Percentiles rank a stretch among this genome's conserved stretches.
Evolutionary conservation across 202 grass and related monocot genomes (phyloP).

Genomic region (Carex arenaria): DNA sequence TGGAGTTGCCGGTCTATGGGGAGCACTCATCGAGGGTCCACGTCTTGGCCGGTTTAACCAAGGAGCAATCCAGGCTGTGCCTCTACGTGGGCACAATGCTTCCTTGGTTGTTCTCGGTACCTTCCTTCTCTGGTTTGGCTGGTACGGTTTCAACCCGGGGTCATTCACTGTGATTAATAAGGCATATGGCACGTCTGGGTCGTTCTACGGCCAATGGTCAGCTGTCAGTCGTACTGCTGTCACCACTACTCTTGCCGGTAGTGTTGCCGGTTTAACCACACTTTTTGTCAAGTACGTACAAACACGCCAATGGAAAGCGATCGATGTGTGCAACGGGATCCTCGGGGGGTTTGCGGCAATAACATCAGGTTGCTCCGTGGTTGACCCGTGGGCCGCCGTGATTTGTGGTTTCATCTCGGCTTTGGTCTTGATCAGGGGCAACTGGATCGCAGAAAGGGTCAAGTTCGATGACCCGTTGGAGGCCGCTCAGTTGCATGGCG

Average conservation of each 20-base stretch:
- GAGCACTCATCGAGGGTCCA: constrained; percentile 64
- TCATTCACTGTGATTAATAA: constrained; percentile 61
- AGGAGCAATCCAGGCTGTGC: constrained; percentile 18
- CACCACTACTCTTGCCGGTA: constrained; percentile 69
- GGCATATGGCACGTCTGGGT: constrained; percentile 33
- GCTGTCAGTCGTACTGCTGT: constrained; percentile 62
- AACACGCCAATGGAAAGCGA: constrained; percentile 64
- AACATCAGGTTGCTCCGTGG: constrained; percentile 14
- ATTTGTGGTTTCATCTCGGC: constrained; percentile 68
- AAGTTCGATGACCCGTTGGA: constrained; percentile 68
- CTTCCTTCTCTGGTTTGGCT: constrained; percentile 61
- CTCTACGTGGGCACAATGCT: constrained; percentile 53
- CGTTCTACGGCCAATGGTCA: constrained; percentile 72
- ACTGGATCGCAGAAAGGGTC: constrained; percentile 34
- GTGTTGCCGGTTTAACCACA: constrained; percentile 60
- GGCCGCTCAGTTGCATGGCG: constrained; percentile 66
- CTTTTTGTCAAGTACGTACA: constrained; percentile 58
- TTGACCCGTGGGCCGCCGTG: constrained; percentile 65
- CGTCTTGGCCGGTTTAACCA: constrained; percentile 57
- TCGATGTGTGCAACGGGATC: constrained; percentile 76
- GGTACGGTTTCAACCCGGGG: constrained; percentile 67
- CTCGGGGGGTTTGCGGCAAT: constrained; percentile 67
- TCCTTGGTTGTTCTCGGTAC: constrained; percentile 75
- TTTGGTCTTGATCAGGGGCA: constrained; percentile 70
- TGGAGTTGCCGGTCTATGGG: constrained; percentile 65